Evolutionary conservation across 1,284 basidiomycete genomes (phyloP), one percentile per base, ranked within the genome.

Genomic region (Tremellales sp.): DNA sequence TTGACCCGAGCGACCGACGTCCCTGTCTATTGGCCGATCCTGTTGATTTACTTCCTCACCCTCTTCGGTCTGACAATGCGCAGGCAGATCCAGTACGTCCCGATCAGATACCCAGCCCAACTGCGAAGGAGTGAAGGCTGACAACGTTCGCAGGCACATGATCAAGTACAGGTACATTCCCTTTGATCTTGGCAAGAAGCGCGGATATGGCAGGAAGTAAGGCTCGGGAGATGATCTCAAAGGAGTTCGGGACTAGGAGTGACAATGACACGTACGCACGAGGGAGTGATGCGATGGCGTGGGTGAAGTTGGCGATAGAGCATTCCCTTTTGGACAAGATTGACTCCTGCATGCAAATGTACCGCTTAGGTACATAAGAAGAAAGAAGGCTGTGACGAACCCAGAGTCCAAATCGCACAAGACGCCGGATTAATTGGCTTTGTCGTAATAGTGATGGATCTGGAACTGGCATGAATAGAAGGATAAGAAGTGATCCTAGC

Each of bases 1-100:
- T 76, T 85, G 53, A 92, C 86, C 24, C 81, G 85, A 42, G 75
- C 78, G 11, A 94, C 94, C 62, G 92, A 97, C 70, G 86, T 97
- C 17, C 94, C 94, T 11, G 94, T 98, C 21, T 97, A 96, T 76
- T 97, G 94, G 91, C 92, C 92, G 11, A 96, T 97, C 73, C 81
- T 96, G 42, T 84, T 97, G 60, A 79, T 97, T 61, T 96, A 96
- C 78, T 91, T 92, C 78, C 84, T 85, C 71, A 83, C 88, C 45
- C 79, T 93, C 42, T 91, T 93, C 67, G 81, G 85, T 21, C 77
- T 94, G 60, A 93, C 90, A 13, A 93, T 94, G 90, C 81, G 90
- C 57, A 79, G 89, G 60, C 90, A 93, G 76, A 90, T 94, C 65
- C 88, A 87, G 90, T 93, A 68, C 54, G 64, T 57, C 13, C 13